Percentiles rank a stretch among this genome's conserved stretches.
Evolutionary conservation across 2,329 filamentous ascomycete genomes (phyloP).

Genomic region (Herpomyces periplanetae): DNA sequence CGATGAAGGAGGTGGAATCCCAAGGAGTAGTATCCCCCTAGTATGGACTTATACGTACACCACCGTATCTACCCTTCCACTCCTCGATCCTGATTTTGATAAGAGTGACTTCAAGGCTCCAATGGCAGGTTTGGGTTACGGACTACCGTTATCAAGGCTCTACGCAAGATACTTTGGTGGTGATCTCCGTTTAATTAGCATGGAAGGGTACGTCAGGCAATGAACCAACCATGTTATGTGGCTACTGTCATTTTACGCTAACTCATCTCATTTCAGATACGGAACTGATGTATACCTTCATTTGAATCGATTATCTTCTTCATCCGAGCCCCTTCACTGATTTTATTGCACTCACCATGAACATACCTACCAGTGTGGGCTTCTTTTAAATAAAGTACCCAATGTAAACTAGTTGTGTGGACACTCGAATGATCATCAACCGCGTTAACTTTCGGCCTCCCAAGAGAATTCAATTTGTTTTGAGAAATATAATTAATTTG

Average conservation of each 20-base stretch:
- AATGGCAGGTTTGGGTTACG: slow-evolving; percentile 97
- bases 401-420: too few species aligned
- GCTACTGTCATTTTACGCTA: slow-evolving; percentile 3
- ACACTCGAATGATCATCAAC: too few species aligned
- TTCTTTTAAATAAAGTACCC: too few species aligned
- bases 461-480: too few species aligned
- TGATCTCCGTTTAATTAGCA: slow-evolving; percentile 84
- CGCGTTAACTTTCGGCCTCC: too few species aligned
- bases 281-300: slow-evolving; percentile 95
- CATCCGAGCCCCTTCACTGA: slow-evolving; percentile 81
- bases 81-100: slow-evolving; percentile 81
- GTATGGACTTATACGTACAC: slow-evolving; percentile 99
- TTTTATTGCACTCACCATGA: too few species aligned
- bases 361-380: too few species aligned
- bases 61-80: slow-evolving; percentile 79
- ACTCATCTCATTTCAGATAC: slow-evolving; percentile 17
- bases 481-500: too few species aligned
- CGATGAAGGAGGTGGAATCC: slow-evolving; percentile 84
- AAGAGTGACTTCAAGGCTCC: slow-evolving; percentile 97
- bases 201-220: slow-evolving; percentile 43
- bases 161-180: slow-evolving; percentile 94
- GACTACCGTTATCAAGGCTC: slow-evolving; percentile 58
- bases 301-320: slow-evolving; percentile 72
- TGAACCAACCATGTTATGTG: background rate
- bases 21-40: slow-evolving; percentile 57